Evolutionary conservation across 805 yeast species (phyloP), one percentile per base, ranked within the genome.

Genomic region (Nakazawaea pomicola): DNA sequence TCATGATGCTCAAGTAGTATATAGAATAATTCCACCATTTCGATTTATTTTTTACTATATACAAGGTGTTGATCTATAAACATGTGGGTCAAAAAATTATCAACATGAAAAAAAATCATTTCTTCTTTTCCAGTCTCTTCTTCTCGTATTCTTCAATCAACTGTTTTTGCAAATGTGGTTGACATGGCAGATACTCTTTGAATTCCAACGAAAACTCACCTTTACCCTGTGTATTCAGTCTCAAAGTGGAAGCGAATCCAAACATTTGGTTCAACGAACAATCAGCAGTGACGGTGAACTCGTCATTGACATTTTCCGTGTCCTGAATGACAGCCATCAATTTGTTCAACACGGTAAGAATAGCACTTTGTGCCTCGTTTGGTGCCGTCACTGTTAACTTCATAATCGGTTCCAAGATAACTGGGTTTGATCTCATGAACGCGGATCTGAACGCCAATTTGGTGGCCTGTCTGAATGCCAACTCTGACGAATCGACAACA

Each of bases 141-240:
- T 83, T 81, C 52, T 76, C 74, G 58, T 78, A 80, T 56, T 87
- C 95, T 40, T 83, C 95, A 50, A 93, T 82, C 66, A 93, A 74
- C 67, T 91, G 85, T 58, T 73, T 84, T 68, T 93, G 99, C 50
- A 91, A 72, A 51, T 88, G 96, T 28, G 91, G 87, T 36, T 95
- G 76, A 39, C 95, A 84, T 51, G 95, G 96, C 38, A 91, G 78
- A 62, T 91, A 93, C 56, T 88, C 85, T 59, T 85, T 82, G 70
- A 93, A 93, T 63, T 93, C 99, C 63, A 93, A 74, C 2, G 96
- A 78, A 64, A 93, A 93, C 67, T 95, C 98, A 56, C 99, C 99
- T 62, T 93, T 93, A 67, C 99, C 99, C 67, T 93, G 99, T 12
- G 99, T 91, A 46, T 86, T 80, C 16, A 99, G 98, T 72, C 99